These are phyloP conservation scores for Pseudogymnoascus sp. DNA, from an alignment of 2,329 filamentous ascomycete genomes.

Conservation along the genomic window DNA sequence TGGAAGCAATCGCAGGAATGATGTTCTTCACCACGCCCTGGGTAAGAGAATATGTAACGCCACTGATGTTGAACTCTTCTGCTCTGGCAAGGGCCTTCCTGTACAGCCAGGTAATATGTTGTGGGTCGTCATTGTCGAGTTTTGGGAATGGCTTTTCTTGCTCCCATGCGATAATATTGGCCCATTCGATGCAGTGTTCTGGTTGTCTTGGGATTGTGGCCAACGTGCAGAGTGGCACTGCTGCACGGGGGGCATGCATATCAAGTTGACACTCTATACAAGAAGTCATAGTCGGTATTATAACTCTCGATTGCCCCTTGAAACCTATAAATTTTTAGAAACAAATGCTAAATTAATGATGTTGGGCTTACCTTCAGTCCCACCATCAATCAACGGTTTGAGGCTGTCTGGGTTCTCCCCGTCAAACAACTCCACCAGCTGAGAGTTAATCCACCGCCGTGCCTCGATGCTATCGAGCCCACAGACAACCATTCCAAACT, in stretches of 20 bases:
- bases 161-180: constrained; percentile 96
- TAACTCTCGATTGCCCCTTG: constrained; percentile 91
- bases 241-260: constrained; percentile 96
- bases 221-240: constrained; percentile 91
- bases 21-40: constrained; percentile 99
- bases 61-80: constrained; percentile 78
- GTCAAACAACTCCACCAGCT: constrained; percentile 83
- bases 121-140: constrained; percentile 91
- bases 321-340: constrained; percentile 51
- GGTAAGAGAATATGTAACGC: constrained; percentile 90
- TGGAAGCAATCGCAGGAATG: constrained; percentile 95
- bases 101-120: constrained; percentile 96
- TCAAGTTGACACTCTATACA: constrained; percentile 98
- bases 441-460: constrained; percentile 96
- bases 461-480: constrained; percentile 96
- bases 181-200: constrained; percentile 98
- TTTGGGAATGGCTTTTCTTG: constrained; percentile 71
- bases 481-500: constrained; percentile 89
- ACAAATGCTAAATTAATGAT: not conserved
- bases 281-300: constrained; percentile 84
- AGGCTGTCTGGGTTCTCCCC: constrained; percentile 71
- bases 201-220: constrained; percentile 94
- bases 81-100: constrained; percentile 74
- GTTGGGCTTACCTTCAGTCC: constrained; percentile 63
- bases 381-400: constrained; percentile 92